Evolutionary conservation across 257 asterid species (phyloP).

Genomic region (Haberlea rhodopensis): DNA sequence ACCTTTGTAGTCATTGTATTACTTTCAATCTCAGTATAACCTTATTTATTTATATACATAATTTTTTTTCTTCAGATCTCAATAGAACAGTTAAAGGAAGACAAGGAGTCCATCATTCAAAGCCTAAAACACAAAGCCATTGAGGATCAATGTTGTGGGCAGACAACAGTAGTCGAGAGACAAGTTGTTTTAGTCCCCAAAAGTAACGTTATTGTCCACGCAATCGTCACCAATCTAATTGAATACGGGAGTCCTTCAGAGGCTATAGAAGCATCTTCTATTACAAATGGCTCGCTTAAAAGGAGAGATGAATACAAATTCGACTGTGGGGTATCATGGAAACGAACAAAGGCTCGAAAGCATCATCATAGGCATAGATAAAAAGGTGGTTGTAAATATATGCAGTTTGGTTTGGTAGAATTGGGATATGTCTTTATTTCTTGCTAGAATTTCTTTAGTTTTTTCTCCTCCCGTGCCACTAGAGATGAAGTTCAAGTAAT

Average conservation of each 20-base stretch:
- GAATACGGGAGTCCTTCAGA: slow-evolving; percentile 36
- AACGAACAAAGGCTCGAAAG: slow-evolving; percentile 50
- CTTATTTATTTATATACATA: neutral
- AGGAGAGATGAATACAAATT: slow-evolving; percentile 36
- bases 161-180: slow-evolving; percentile 61
- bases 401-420: slow-evolving; percentile 25
- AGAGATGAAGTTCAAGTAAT: slow-evolving; percentile 11
- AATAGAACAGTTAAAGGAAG: slow-evolving; percentile 37
- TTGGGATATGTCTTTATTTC: neutral
- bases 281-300: slow-evolving; percentile 42
- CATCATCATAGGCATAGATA: slow-evolving; percentile 32
- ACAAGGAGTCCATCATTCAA: slow-evolving; percentile 49
- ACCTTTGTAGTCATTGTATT: neutral
- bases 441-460: slow-evolving; percentile 23
- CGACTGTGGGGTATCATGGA: slow-evolving; percentile 46
- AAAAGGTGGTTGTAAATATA: slow-evolving; percentile 40
- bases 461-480: too few species aligned
- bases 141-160: slow-evolving; percentile 62
- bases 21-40: too few species aligned
- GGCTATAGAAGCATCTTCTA: slow-evolving; percentile 24
- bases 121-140: slow-evolving; percentile 56
- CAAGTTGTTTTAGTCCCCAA: slow-evolving; percentile 49
- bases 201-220: slow-evolving; percentile 55
- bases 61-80: slow-evolving; percentile 42
- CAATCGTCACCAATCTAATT: slow-evolving; percentile 60